Evolutionary conservation across 2,329 filamentous ascomycete species (phyloP).

Genomic region (Arthrinium puccinioides): DNA sequence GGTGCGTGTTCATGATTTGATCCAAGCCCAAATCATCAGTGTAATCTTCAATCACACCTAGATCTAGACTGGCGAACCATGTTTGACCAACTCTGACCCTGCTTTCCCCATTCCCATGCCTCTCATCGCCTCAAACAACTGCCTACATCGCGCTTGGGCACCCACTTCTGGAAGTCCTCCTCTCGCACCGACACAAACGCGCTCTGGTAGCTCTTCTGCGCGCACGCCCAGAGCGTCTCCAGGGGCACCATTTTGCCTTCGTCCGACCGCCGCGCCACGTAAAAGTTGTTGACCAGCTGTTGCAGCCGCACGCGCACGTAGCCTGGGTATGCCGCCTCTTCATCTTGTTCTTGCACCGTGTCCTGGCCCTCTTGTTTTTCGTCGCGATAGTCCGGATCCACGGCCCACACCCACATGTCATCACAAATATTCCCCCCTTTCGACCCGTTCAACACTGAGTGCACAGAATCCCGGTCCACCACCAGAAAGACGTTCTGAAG

Average conservation of each 20-base stretch:
- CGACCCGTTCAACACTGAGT: not conserved
- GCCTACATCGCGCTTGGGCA: not conserved
- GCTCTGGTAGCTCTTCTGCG: not conserved
- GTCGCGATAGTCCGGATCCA: not conserved
- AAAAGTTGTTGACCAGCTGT: not conserved
- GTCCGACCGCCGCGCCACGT: not conserved
- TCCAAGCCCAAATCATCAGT: not conserved
- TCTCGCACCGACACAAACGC: not conserved
- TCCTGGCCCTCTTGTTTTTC: not conserved
- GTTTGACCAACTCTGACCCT: not conserved
- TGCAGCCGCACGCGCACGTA: not conserved
- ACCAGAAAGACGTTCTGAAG: not conserved
- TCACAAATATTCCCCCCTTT: not conserved
- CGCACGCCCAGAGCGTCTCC: not conserved
- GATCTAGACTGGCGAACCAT: not conserved
- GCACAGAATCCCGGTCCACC: not conserved
- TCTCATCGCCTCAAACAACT: not conserved
- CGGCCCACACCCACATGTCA: not conserved
- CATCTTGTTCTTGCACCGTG: not conserved
- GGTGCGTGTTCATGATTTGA: not conserved
- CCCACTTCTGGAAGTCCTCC: not conserved
- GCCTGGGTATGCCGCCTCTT: not conserved
- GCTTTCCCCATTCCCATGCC: not conserved
- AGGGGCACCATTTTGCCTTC: not conserved
- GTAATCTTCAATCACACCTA: not conserved